A percentile compares a stretch with the other conserved stretches of the same genome.
phyloP scores from a whole-genome alignment of 192 early-diverging fungal genomes.

The Chytriomyces hyalinus region DNA sequence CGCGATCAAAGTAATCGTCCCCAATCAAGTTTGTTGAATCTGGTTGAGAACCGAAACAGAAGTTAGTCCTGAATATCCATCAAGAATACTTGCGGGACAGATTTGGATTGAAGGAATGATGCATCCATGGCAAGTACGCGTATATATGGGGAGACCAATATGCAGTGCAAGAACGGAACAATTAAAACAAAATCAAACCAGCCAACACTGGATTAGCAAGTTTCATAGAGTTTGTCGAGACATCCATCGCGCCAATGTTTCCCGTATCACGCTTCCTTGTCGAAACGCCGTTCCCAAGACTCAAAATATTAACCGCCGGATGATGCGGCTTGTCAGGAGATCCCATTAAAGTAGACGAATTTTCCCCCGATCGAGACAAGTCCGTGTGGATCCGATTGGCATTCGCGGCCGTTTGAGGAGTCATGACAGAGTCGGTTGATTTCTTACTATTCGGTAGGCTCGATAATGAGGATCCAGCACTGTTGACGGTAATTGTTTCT shows the following conservation, averaged over 20 bases:
- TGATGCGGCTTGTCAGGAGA: conserved; percentile 6
- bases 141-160: too few species aligned
- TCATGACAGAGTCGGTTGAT: background rate
- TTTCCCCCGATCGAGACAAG: too few species aligned
- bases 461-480: background rate
- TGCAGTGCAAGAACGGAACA: too few species aligned
- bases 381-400: background rate
- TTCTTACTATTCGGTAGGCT: background rate
- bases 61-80: background rate
- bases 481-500: conserved; percentile 14
- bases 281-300: conserved; percentile 18
- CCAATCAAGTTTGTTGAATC: conserved; percentile 26
- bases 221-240: background rate
- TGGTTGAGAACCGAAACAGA: background rate
- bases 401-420: background rate
- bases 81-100: background rate
- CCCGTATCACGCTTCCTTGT: conserved; percentile 3
- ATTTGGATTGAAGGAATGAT: too few species aligned
- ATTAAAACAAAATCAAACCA: background rate
- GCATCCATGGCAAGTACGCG: too few species aligned
- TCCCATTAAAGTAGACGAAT: background rate
- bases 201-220: background rate
- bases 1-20: conserved; percentile 13
- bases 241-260: background rate
- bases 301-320: conserved; percentile 32